These are phyloP conservation scores for Pholiota microspora DNA, from an alignment of 768 basidiomycete species.

Conservation along the genomic window DNA sequence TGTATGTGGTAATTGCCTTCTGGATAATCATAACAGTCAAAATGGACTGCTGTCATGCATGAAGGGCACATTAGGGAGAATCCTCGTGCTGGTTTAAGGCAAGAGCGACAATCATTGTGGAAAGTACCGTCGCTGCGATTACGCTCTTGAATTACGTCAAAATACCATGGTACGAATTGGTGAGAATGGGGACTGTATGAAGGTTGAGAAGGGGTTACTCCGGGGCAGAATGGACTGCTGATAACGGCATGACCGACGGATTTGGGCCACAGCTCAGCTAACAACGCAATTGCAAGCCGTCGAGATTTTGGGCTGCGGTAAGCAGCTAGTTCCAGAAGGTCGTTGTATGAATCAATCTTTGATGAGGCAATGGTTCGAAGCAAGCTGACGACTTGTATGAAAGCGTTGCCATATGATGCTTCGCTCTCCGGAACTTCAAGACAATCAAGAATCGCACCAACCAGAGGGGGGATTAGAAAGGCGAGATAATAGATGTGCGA, in stretches of 20 bases:
- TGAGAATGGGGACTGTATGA: conserved; percentile 43
- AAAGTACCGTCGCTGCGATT: conserved; percentile 30
- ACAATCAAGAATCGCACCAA: conserved; percentile 59
- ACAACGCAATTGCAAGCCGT: conserved; percentile 49
- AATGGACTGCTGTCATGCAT: conserved; percentile 70
- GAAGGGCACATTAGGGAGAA: conserved; percentile 72
- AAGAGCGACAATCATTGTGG: conserved; percentile 53
- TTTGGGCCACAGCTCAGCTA: conserved; percentile 66
- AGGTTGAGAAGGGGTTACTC: not conserved
- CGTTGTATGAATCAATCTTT: conserved; percentile 70
- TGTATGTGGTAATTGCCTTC: conserved; percentile 58
- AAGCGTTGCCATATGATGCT: conserved; percentile 26
- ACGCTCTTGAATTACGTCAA: conserved; percentile 22
- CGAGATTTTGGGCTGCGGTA: conserved; percentile 59
- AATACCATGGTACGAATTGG: conserved; percentile 73
- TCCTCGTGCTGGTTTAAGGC: conserved; percentile 52
- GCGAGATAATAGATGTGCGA: conserved; percentile 55
- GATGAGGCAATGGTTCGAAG: conserved; percentile 48
- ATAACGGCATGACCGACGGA: conserved; percentile 66
- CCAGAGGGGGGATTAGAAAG: conserved; percentile 60
- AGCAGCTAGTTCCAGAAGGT: conserved; percentile 70
- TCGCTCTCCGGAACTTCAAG: conserved; percentile 39
- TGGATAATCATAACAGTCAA: conserved; percentile 75
- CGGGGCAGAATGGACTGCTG: conserved; percentile 46
- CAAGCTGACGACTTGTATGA: conserved; percentile 52